These are phyloP conservation scores for Myxozyma sirexii DNA, from an alignment of 805 yeast genomes.

Conservation along the genomic window DNA sequence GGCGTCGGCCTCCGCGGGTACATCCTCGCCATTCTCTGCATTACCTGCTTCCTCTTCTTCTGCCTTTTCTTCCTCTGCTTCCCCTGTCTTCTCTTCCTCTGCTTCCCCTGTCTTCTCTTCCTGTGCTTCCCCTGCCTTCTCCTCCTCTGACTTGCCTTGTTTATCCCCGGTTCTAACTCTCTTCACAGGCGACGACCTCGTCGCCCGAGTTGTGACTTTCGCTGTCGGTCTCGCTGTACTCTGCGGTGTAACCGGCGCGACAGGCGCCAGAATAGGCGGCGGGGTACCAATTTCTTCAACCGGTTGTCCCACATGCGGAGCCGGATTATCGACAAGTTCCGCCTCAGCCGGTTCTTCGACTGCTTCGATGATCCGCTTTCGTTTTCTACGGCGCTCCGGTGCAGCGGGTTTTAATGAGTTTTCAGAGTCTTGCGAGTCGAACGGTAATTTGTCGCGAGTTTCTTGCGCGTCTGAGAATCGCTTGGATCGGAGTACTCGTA, in stretches of 20 bases:
- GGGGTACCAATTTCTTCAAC: neutral
- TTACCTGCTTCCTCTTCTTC: no score
- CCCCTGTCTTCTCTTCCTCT: no score
- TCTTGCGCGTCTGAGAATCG: conserved; percentile 12
- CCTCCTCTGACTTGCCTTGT: no score
- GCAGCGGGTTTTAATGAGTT: neutral
- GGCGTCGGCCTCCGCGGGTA: neutral
- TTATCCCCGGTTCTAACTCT: no score
- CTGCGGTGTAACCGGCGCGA: no score
- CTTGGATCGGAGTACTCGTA: neutral
- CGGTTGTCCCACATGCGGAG: neutral
- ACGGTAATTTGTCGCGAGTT: conserved; percentile 6
- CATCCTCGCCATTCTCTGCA: no score
- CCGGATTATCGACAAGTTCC: conserved; percentile 1
- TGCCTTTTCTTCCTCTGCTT: no score
- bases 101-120: no score
- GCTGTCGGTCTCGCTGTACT: no score
- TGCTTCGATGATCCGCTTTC: neutral
- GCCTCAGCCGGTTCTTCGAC: neutral
- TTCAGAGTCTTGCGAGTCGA: conserved; percentile 13
- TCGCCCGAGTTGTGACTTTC: no score
- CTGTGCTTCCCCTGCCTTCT: no score
- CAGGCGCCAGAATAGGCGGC: neutral
- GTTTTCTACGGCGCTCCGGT: neutral
- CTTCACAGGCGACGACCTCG: no score